phyloP scores from a whole-genome alignment of 768 basidiomycete species.

The Pisolithus microcarpus region DNA sequence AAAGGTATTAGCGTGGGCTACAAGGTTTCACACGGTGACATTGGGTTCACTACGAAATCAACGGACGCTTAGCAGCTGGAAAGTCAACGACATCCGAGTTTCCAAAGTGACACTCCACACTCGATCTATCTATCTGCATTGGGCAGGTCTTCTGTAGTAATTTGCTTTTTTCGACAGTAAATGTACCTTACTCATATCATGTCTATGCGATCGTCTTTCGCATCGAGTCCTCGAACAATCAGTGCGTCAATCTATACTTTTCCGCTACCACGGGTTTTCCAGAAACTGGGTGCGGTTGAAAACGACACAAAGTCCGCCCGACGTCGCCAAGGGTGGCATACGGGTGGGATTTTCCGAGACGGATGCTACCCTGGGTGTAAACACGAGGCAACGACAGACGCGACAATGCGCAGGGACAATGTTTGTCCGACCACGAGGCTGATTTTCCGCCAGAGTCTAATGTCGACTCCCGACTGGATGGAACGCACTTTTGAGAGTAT shows the following conservation, averaged over 20 bases:
- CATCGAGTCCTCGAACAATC: neutral
- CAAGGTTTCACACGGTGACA: constrained; percentile 9
- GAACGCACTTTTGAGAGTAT: too few species aligned
- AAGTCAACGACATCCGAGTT: neutral
- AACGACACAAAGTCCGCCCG: too few species aligned
- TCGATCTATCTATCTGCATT: constrained; percentile 7
- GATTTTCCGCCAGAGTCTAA: neutral
- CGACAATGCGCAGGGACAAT: neutral
- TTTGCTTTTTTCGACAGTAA: constrained; percentile 1
- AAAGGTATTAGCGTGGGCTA: neutral
- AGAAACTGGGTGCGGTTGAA: too few species aligned
- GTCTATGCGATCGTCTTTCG: constrained; percentile 12
- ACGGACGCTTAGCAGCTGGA: constrained; percentile 4
- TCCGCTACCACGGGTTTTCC: too few species aligned
- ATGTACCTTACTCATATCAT: constrained; percentile 15
- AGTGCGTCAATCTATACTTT: neutral
- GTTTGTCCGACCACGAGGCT: neutral
- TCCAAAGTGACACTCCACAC: neutral
- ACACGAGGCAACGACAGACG: too few species aligned
- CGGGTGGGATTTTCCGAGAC: too few species aligned
- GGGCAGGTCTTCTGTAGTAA: constrained; percentile 8
- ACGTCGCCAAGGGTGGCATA: too few species aligned
- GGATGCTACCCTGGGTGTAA: neutral
- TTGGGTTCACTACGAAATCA: neutral
- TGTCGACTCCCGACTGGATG: too few species aligned